These are phyloP conservation scores for Dryas alaskensis DNA, from an alignment of 306 rosid species.

Conservation along the genomic window DNA sequence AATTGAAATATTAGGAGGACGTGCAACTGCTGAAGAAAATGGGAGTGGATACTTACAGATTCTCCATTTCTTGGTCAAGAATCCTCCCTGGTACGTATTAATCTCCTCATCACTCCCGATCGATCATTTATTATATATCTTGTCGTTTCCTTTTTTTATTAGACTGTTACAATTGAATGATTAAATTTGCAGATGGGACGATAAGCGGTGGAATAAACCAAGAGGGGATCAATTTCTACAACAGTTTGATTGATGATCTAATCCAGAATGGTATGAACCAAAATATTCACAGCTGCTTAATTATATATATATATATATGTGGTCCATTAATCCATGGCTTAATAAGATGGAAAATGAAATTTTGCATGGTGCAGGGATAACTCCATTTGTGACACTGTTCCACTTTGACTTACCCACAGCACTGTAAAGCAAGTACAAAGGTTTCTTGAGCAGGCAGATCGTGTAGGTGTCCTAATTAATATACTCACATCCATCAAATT, in stretches of 20 bases:
- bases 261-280: background rate
- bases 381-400: conserved; percentile 14
- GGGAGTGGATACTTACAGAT: conserved; percentile 13
- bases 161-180: too few species aligned
- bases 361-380: background rate
- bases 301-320: too few species aligned
- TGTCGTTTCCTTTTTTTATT: too few species aligned
- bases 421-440: background rate
- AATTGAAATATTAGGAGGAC: background rate
- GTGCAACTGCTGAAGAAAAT: conserved; percentile 3
- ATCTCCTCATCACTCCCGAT: too few species aligned
- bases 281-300: background rate
- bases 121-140: too few species aligned
- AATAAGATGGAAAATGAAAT: too few species aligned
- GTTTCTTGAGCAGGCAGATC: conserved; percentile 2
- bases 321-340: too few species aligned
- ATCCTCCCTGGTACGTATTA: background rate
- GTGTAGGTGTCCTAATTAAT: background rate
- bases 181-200: background rate
- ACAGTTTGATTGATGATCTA: conserved; percentile 2
- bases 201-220: conserved; percentile 1
- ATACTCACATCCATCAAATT: too few species aligned
- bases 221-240: conserved; percentile 3
- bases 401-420: conserved; percentile 15
- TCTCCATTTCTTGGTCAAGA: conserved; percentile 10